Evolutionary conservation across 2,329 filamentous ascomycete species (phyloP).

Genomic region (Tolypocladium endophyticum): DNA sequence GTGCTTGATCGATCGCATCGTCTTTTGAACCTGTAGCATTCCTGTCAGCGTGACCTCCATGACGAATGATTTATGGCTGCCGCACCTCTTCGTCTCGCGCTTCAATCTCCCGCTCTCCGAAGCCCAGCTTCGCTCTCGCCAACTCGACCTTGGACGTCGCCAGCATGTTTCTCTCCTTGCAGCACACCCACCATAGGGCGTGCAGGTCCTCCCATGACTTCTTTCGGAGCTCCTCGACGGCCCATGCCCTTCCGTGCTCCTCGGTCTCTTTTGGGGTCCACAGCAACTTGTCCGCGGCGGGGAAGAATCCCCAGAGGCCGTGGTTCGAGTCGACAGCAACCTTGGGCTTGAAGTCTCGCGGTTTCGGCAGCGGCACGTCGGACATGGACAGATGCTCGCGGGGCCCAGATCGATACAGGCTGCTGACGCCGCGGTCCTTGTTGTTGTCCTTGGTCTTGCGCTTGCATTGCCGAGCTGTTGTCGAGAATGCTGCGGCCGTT

Average conservation of each 20-base stretch:
- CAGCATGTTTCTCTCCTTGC: conserved; percentile 82
- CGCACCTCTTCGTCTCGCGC: conserved; percentile 57
- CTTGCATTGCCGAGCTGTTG: conserved; percentile 38
- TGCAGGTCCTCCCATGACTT: conserved; percentile 96
- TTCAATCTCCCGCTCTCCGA: conserved; percentile 59
- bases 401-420: conserved; percentile 65
- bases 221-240: conserved; percentile 68
- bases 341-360: conserved; percentile 47
- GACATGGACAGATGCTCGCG: conserved; percentile 65
- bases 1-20: conserved; percentile 76
- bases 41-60: conserved; percentile 5
- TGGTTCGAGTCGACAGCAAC: conserved; percentile 61
- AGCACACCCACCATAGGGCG: conserved; percentile 86
- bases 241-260: conserved; percentile 74
- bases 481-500: conserved; percentile 37
- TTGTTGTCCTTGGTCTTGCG: conserved; percentile 61
- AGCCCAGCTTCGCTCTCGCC: conserved; percentile 55
- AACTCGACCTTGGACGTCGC: conserved; percentile 67
- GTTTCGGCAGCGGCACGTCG: conserved; percentile 61
- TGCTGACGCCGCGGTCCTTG: conserved; percentile 70
- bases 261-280: conserved; percentile 60
- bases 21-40: conserved; percentile 53
- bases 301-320: conserved; percentile 90
- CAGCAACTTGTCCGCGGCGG: conserved; percentile 55
- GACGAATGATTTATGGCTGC: conserved; percentile 5